Evolutionary conservation across 2,329 filamentous ascomycete genomes (phyloP).

Genomic region (Parascedosporium putredinis): DNA sequence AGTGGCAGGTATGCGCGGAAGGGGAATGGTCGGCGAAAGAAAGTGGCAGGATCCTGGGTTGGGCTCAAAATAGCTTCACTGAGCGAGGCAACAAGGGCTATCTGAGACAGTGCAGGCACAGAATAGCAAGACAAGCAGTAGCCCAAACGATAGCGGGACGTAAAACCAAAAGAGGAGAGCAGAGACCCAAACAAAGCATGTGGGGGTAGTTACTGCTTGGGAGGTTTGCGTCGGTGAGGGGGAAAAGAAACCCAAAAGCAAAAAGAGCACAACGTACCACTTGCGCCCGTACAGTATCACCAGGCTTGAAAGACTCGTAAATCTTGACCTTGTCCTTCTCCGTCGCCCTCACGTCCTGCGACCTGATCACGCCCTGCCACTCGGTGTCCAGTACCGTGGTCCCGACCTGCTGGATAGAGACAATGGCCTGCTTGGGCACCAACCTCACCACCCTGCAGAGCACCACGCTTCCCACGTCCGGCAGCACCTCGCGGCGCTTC

Average conservation of each 20-base stretch:
- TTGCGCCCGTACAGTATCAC: constrained; percentile 78
- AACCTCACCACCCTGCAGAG: constrained; percentile 80
- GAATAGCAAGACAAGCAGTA: background rate
- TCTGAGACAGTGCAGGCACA: background rate
- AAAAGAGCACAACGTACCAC: constrained; percentile 48
- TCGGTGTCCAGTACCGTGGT: constrained; percentile 63
- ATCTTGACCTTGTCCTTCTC: constrained; percentile 94
- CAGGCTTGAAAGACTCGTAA: constrained; percentile 81
- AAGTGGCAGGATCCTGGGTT: too few species aligned
- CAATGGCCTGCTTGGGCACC: constrained; percentile 71
- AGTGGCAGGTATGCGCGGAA: constrained; percentile 10
- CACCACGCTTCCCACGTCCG: constrained; percentile 69
- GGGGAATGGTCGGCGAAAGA: too few species aligned
- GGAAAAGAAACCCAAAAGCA: background rate
- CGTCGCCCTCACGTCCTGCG: constrained; percentile 86
- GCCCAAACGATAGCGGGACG: background rate
- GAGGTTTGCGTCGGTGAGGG: too few species aligned
- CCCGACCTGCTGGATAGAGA: constrained; percentile 77
- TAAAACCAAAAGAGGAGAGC: constrained; percentile 3
- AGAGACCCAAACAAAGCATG: too few species aligned
- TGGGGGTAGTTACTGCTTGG: too few species aligned
- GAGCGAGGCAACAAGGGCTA: background rate
- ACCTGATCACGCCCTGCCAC: constrained; percentile 75
- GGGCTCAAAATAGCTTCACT: too few species aligned
- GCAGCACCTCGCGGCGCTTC: constrained; percentile 60